phyloP scores from a whole-genome alignment of 441 rosid genomes.

The Mallotus repandus region DNA sequence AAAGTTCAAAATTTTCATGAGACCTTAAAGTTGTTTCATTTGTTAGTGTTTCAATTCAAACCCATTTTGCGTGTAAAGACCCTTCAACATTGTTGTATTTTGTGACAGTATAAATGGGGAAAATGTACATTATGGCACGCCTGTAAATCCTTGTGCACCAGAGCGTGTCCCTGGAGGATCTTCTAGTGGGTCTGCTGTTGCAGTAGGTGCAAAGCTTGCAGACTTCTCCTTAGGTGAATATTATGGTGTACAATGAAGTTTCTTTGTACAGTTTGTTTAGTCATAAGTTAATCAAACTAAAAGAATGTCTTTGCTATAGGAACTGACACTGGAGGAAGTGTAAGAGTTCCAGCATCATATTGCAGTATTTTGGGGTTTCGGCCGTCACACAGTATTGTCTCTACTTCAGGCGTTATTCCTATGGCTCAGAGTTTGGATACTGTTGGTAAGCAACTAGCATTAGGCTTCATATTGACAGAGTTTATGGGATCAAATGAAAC shows the following conservation, averaged over 20 bases:
- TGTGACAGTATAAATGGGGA: slow-evolving; percentile 77
- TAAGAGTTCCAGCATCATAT: slow-evolving; percentile 84
- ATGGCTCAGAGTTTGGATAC: slow-evolving; percentile 95
- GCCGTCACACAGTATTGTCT: slow-evolving; percentile 66
- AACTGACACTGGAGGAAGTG: slow-evolving; percentile 92
- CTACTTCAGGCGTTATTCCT: slow-evolving; percentile 68
- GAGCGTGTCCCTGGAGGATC: slow-evolving; percentile 93
- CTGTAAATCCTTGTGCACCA: slow-evolving; percentile 77
- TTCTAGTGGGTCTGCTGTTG: slow-evolving; percentile 96
- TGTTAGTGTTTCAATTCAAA: too few relatives aligned
- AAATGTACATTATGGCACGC: slow-evolving; percentile 88
- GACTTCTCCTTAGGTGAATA: slow-evolving; percentile 82
- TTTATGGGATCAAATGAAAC: not conserved
- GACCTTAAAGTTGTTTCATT: not conserved
- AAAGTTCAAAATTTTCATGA: not conserved
- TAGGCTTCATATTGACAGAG: not conserved
- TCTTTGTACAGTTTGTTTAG: slow-evolving; percentile 11
- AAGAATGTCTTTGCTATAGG: slow-evolving; percentile 40
- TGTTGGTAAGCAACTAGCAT: slow-evolving; percentile 54
- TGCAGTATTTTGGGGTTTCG: slow-evolving; percentile 83
- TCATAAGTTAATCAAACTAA: not conserved
- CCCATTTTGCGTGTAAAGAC: not conserved
- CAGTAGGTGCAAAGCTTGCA: slow-evolving; percentile 75
- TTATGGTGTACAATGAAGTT: slow-evolving; percentile 8
- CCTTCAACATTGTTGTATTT: not conserved